Conservation (phyloP, 1,284 basidiomycete species). For the Ceratobasidium sp. region DNA sequence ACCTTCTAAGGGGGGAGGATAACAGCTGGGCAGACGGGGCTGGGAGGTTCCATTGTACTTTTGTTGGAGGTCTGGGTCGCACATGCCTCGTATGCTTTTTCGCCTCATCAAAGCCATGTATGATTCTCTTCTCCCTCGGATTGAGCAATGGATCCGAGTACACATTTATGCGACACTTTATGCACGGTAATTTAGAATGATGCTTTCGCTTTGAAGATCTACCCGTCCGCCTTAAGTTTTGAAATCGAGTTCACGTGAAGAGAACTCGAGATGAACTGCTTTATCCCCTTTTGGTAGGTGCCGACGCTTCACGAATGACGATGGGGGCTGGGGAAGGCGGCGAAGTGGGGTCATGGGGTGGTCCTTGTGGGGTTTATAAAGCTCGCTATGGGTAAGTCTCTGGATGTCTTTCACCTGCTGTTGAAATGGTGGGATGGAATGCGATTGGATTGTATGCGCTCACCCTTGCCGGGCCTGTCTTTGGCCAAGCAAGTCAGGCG, state of each 20-base stretch:
- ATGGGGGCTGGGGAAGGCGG: neutral
- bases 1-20: slow-evolving; percentile 65
- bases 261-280: neutral
- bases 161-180: slow-evolving; percentile 32
- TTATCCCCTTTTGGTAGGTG: slow-evolving; percentile 9
- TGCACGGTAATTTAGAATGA: slow-evolving; percentile 33
- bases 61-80: slow-evolving; percentile 13
- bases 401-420: neutral
- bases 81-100: slow-evolving; percentile 13
- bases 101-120: slow-evolving; percentile 20
- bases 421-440: neutral
- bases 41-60: slow-evolving; percentile 27
- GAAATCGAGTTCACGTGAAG: neutral
- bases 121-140: slow-evolving; percentile 12
- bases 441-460: neutral
- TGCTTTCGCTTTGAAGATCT: neutral
- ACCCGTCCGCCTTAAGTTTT: neutral
- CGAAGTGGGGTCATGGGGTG: slow-evolving; percentile 18
- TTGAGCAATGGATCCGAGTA: slow-evolving; percentile 27
- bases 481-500: slow-evolving; percentile 7
- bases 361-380: neutral
- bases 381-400: neutral
- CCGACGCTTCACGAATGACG: neutral
- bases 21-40: slow-evolving; percentile 17
- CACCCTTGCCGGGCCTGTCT: neutral